These are phyloP conservation scores for Pichia californica DNA, from an alignment of 805 yeast genomes.

Conservation along the genomic window DNA sequence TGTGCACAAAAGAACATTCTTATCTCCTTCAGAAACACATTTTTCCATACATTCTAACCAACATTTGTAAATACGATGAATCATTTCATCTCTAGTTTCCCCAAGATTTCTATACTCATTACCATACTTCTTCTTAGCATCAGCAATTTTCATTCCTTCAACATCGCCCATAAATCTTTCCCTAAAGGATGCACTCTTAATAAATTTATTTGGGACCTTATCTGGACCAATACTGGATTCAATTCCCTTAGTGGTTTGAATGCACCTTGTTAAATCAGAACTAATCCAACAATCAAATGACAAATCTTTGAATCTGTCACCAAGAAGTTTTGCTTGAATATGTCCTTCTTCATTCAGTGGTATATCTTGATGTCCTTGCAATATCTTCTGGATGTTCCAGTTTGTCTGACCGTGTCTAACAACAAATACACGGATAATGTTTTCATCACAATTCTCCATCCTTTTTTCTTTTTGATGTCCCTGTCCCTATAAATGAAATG, in stretches of 20 bases:
- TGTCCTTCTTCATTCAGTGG: slow-evolving; percentile 56
- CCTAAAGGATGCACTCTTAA: slow-evolving; percentile 38
- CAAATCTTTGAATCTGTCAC: slow-evolving; percentile 32
- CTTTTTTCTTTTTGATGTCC: background rate
- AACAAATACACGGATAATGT: slow-evolving; percentile 38
- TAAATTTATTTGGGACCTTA: slow-evolving; percentile 12
- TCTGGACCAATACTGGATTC: slow-evolving; percentile 19
- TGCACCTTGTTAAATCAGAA: slow-evolving; percentile 55
- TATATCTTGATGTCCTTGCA: slow-evolving; percentile 75
- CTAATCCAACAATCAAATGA: slow-evolving; percentile 41
- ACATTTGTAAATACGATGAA: slow-evolving; percentile 35
- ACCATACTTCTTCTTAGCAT: slow-evolving; percentile 58
- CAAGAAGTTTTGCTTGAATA: slow-evolving; percentile 54
- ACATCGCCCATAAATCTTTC: slow-evolving; percentile 76
- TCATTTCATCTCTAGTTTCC: slow-evolving; percentile 44
- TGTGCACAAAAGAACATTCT: slow-evolving; percentile 56
- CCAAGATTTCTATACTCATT: slow-evolving; percentile 57
- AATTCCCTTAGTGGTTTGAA: slow-evolving; percentile 44
- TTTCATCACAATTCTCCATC: slow-evolving; percentile 5
- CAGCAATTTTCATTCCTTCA: slow-evolving; percentile 65
- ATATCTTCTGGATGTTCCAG: slow-evolving; percentile 57
- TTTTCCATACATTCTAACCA: slow-evolving; percentile 36
- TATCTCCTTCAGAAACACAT: slow-evolving; percentile 20
- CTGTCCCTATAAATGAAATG: background rate
- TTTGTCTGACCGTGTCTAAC: slow-evolving; percentile 85